A percentile compares a stretch with the other conserved stretches of the same genome.
Evolutionary conservation across 2,329 filamentous ascomycete species (phyloP).

Genomic region (Hypoxylon sp.): DNA sequence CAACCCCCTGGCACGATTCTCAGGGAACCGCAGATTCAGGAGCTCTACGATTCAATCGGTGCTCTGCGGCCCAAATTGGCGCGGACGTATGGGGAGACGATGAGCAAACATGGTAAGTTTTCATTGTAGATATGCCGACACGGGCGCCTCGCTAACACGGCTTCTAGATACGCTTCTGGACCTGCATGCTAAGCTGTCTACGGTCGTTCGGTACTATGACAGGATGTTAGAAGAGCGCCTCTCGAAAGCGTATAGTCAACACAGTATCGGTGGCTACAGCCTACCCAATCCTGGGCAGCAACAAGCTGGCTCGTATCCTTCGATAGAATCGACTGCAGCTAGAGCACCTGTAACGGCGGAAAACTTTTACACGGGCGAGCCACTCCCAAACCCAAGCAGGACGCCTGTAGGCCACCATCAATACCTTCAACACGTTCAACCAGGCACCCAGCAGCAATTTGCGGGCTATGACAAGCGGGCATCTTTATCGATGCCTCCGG

Average conservation of each 20-base stretch:
- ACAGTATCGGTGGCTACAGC: conserved; percentile 72
- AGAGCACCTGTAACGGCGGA: conserved; percentile 67
- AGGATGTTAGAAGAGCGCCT: conserved; percentile 96
- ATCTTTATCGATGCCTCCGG: conserved; percentile 51
- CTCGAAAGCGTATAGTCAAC: conserved; percentile 89
- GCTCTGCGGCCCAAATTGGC: conserved; percentile 90
- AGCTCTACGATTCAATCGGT: conserved; percentile 97
- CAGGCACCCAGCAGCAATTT: conserved; percentile 55
- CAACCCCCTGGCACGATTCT: conserved; percentile 95
- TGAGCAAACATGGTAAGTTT: conserved; percentile 93
- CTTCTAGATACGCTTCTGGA: conserved; percentile 84
- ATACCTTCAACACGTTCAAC: conserved; percentile 59
- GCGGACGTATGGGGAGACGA: conserved; percentile 95
- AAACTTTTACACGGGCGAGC: conserved; percentile 80
- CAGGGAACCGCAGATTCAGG: conserved; percentile 97
- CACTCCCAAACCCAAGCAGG: conserved; percentile 56
- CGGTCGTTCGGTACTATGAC: conserved; percentile 96
- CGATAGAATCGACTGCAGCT: conserved; percentile 64
- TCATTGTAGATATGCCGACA: not conserved
- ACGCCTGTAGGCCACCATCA: conserved; percentile 61
- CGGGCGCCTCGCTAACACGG: conserved; percentile 45
- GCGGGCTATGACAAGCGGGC: conserved; percentile 53
- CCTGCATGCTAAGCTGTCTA: conserved; percentile 92
- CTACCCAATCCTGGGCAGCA: conserved; percentile 60
- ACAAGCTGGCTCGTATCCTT: conserved; percentile 73